Base-by-base conservation (phyloP, 192 early-diverging fungal species). In the Backusella sp. region DNA sequence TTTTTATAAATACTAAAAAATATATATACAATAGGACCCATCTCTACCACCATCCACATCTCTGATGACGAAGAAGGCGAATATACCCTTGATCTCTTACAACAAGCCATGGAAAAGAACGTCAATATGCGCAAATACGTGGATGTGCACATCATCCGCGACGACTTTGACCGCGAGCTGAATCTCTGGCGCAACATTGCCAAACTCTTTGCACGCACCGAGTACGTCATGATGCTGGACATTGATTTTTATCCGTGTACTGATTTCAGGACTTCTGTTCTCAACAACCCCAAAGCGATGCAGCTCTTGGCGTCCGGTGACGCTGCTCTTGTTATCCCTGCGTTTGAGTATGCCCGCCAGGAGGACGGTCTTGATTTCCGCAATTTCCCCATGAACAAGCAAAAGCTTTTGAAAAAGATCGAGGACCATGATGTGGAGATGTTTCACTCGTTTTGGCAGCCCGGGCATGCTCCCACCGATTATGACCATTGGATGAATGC, bases 171-270 rank as follows among this genome's bases (percentile, higher is more conserved):
- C 67, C 86, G 88, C 32, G 88, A 90, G 70, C 84, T 90, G 71
- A 90, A 90, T 68, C 84, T 87, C 79, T 90, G 87, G 88, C 80
- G 88, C 15, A 90, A 90, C 34, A 80, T 90, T 5, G 88, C 88
- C 28, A 86, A 87, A 32, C 79, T 90, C 30, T 90, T 90, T 72
- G 86, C 87, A 21, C 74, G 88, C 34, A 87, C 87, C 0, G 84
- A 90, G 34, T 90, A 87, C 70, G 80, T 90, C 34, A 81, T 90
- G 83, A 76, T 86, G 78, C 81, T 90, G 5, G 88, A 90, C n/a
- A 88, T 88, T 9, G 88, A 90, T 42, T 90, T 90, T 70, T 79
- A 84, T 28, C 84, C 89, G 21, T 86, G 88, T 73, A 87, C 85
- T 6, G 76, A 87, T 73, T 84, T 90, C 36, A 41, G 81, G 6